Evolutionary conservation across 495 filamentous ascomycete genomes (phyloP), one percentile per base, ranked within the genome.

Genomic region (Penicillium parvum): DNA sequence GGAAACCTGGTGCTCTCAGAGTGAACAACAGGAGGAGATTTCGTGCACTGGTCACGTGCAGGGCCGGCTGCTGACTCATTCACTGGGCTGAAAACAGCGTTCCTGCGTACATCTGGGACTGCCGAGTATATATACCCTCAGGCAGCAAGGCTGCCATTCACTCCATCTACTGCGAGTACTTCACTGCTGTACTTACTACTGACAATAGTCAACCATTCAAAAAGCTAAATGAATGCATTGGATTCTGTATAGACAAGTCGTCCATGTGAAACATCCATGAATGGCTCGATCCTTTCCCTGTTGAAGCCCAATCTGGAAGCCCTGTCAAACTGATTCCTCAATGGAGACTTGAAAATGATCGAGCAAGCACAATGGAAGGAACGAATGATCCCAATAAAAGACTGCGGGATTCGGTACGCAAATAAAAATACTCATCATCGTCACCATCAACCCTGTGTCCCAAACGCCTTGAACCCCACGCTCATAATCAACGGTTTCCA

Each of bases 1-100:
- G 61, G 66, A 65, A 64, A 60, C 54, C 61, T 61, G 58, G 60
- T 60, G 59, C 61, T 66, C 62, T 61, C 61, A 63, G 60, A 60
- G 55, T 55, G 57, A 55, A 64, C 52, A 62, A 58, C 46, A 63
- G 51, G 53, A 60, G 60, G 63, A 64, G 62, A 66, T 69, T 69
- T 71, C 55, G 44, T 29, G 41, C 17, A 29, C 27, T 27, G 33
- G 35, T 58, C 51, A 58, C 47, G 51, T 54, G 53, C 11, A 8
- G 43, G 22, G 29, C 27, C 25, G 20, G 14, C 1, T 18, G 55
- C 53, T 61, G 58, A 61, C 50, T 57, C 54, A 58, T 37, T 20
- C 18, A 5, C 17, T 19, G 29, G 39, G 30, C 28, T 32, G 20
- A 38, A 22, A 20, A 1, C 10, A 40, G 19, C 7, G 36, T 40